phyloP scores from a whole-genome alignment of 2,329 filamentous ascomycete species.

The Rhynchosporium graminicola region DNA sequence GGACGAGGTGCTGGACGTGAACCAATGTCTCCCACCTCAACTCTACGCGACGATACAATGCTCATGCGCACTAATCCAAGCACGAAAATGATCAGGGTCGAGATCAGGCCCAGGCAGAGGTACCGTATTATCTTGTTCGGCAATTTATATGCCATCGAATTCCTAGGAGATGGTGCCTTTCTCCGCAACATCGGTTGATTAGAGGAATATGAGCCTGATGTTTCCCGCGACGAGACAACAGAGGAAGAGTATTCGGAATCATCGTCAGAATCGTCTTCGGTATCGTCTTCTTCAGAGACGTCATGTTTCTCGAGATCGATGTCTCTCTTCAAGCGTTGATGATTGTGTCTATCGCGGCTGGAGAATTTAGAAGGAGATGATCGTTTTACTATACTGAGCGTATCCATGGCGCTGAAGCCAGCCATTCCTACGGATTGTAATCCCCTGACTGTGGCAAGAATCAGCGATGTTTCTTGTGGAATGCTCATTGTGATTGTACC shows the following conservation, averaged over 20 bases:
- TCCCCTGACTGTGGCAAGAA: not conserved
- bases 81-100: constrained; percentile 74
- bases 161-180: constrained; percentile 29
- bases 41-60: constrained; percentile 64
- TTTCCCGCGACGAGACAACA: constrained; percentile 36
- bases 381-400: constrained; percentile 42
- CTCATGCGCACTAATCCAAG: constrained; percentile 73
- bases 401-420: constrained; percentile 49
- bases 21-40: constrained; percentile 57
- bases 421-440: constrained; percentile 44
- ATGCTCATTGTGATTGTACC: too few relatives aligned
- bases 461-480: too few relatives aligned
- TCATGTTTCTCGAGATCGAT: constrained; percentile 38
- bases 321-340: constrained; percentile 22
- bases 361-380: constrained; percentile 34
- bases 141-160: constrained; percentile 43
- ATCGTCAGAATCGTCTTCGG: constrained; percentile 45
- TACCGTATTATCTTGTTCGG: constrained; percentile 76
- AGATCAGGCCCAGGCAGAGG: constrained; percentile 71
- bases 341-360: constrained; percentile 19
- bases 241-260: constrained; percentile 41
- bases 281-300: constrained; percentile 50
- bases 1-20: constrained; percentile 65
- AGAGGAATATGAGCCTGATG: constrained; percentile 37
- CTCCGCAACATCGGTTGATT: constrained; percentile 37